Evolutionary conservation across 1,284 basidiomycete genomes (phyloP).

Genomic region (Pseudozyma flocculosa): DNA sequence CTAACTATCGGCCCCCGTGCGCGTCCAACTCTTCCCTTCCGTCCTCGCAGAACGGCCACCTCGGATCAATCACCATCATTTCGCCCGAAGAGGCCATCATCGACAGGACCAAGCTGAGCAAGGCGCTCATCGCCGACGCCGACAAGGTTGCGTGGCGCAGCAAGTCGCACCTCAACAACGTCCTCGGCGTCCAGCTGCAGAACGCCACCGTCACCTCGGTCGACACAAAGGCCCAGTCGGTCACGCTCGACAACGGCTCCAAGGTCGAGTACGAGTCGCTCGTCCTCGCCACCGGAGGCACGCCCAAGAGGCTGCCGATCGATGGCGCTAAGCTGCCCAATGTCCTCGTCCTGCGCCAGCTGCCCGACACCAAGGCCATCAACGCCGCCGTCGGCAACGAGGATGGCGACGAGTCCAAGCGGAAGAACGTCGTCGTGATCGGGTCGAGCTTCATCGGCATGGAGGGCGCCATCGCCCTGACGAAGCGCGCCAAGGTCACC

Average conservation of each 20-base stretch:
- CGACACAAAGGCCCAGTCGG: constrained; percentile 34
- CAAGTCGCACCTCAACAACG: constrained; percentile 73
- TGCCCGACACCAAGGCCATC: constrained; percentile 75
- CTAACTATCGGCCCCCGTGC: too few relatives aligned
- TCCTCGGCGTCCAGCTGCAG: constrained; percentile 75
- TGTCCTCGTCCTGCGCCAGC: constrained; percentile 73
- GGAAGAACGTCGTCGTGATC: constrained; percentile 75
- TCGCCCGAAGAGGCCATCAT: constrained; percentile 80
- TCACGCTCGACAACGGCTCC: constrained; percentile 58
- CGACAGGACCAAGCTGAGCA: constrained; percentile 88
- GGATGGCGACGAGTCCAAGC: constrained; percentile 47
- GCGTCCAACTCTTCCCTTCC: too few relatives aligned
- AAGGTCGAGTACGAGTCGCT: constrained; percentile 58
- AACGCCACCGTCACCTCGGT: constrained; percentile 60
- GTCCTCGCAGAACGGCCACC: constrained; percentile 72
- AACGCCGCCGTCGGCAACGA: constrained; percentile 65
- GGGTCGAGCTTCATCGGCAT: constrained; percentile 92
- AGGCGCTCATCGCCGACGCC: constrained; percentile 76
- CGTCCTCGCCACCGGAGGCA: constrained; percentile 60
- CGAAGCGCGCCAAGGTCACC: constrained; percentile 70
- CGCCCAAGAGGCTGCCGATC: constrained; percentile 69
- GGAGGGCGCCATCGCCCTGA: constrained; percentile 78
- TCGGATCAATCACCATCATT: constrained; percentile 74
- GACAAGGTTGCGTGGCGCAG: constrained; percentile 75
- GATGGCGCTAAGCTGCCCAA: constrained; percentile 75